phyloP scores from a whole-genome alignment of 805 yeast genomes.

The Starmerella sirachaensis region DNA sequence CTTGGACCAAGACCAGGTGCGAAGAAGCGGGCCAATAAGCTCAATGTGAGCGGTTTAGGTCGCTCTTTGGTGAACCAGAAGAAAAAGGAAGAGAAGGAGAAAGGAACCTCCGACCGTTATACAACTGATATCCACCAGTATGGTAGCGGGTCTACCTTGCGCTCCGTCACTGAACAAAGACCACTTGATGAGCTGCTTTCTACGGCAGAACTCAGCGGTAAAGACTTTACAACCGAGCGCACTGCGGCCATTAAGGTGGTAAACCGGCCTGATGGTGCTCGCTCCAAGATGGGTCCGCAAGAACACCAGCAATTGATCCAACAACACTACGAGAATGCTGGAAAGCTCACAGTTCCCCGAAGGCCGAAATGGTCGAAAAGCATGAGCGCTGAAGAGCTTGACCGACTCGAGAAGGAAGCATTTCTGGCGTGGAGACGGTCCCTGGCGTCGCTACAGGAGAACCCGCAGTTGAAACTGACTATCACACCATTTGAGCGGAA shows the following conservation, averaged over 20 bases:
- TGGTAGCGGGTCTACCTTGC: constrained; percentile 62
- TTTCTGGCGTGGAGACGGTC: constrained; percentile 91
- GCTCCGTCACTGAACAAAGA: constrained; percentile 90
- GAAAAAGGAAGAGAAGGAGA: constrained; percentile 40
- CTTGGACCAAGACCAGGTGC: constrained; percentile 88
- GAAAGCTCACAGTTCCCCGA: constrained; percentile 74
- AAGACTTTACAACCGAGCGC: constrained; percentile 89
- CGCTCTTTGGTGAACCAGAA: constrained; percentile 68
- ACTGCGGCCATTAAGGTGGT: constrained; percentile 73
- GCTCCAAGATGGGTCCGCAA: constrained; percentile 44
- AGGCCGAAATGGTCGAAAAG: constrained; percentile 74
- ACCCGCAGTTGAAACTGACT: constrained; percentile 59
- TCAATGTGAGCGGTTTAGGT: constrained; percentile 72
- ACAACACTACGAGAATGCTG: constrained; percentile 41
- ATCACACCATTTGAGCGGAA: constrained; percentile 91
- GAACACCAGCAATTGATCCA: constrained; percentile 51
- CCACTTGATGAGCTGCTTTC: constrained; percentile 87
- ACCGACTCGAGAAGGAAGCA: constrained; percentile 77
- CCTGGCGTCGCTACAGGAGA: constrained; percentile 73
- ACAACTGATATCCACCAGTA: constrained; percentile 59
- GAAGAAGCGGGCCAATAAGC: constrained; percentile 45
- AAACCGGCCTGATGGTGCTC: constrained; percentile 33
- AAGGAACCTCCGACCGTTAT: constrained; percentile 72
- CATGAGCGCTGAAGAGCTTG: constrained; percentile 65
- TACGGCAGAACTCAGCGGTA: constrained; percentile 92